Base-by-base conservation (phyloP, 495 filamentous ascomycete genomes). In the Tuber borchii region DNA sequence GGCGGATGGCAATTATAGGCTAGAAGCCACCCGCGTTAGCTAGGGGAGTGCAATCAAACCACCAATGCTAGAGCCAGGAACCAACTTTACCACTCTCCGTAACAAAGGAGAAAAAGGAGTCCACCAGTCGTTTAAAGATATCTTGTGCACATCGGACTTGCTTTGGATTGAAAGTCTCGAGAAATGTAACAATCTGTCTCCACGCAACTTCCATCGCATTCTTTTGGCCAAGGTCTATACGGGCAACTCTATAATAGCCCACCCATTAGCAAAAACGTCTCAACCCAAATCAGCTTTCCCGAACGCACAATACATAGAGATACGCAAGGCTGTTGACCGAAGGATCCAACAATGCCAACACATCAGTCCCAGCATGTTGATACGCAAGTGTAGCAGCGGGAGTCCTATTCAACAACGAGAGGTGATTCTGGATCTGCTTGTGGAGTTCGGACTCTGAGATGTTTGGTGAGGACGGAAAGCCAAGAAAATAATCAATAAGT, bases 251-350 rank as follows among this genome's bases (percentile, higher is more conserved):
- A 45, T 68, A 72, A 37, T 17, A 72, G 51, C 42, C 31, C 73
- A 42, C 40, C 31, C 71, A 46, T 78, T 26, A 72, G 73, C 56
- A 74, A 71, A 65, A 75, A 46, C 44, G 71, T 48, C 61, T n/a
- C 34, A 42, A 46, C 70, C 70, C 70, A 42, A 42, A 48, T n/a
- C 22, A 48, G 5, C 70, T 61, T 65, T 39, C 31, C 46, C n/a
- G 74, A 73, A 43, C n/a, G 61, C 77, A 83, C 82, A 83, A 51
- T 31, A 83, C 75, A 76, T 82, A 83, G 65, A 83, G 79, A 72
- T 83, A 83, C 44, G 80, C 74, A 43, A 83, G 68, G 65, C 75
- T 83, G 40, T 83, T 83, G 40, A 73, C 74, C 22, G 68, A 72
- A 22, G 82, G 82, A 72, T 83, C 77, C 40, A 83, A 56, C 26